Percentiles rank a stretch among this genome's conserved stretches.
phyloP scores from a whole-genome alignment of 768 basidiomycete species.

The Podaxis mareebaensis region DNA sequence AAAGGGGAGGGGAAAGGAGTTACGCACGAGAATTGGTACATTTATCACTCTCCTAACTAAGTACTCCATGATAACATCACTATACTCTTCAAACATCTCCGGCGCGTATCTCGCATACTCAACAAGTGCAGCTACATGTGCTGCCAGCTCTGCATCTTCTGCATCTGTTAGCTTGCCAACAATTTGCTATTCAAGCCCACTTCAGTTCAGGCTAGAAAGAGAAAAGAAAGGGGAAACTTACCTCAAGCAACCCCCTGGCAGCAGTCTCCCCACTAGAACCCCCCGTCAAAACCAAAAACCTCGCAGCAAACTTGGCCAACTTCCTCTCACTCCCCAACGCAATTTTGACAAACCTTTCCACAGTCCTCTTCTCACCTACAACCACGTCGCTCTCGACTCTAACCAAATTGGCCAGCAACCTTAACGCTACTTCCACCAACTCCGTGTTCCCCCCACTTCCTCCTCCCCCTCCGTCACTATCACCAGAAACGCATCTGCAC shows the following conservation, averaged over 20 bases:
- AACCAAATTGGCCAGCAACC: slow-evolving; percentile 72
- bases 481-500: slow-evolving; percentile 60
- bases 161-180: slow-evolving; percentile 47
- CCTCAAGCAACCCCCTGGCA: slow-evolving; percentile 64
- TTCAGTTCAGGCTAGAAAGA: background rate
- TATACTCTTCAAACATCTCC: slow-evolving; percentile 75
- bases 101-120: slow-evolving; percentile 72
- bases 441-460: slow-evolving; percentile 30
- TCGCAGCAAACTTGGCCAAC: slow-evolving; percentile 85
- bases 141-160: slow-evolving; percentile 51
- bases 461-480: slow-evolving; percentile 29
- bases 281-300: slow-evolving; percentile 55
- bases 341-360: slow-evolving; percentile 62
- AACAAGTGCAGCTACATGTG: slow-evolving; percentile 69
- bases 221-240: slow-evolving; percentile 30
- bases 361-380: slow-evolving; percentile 67
- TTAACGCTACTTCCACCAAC: slow-evolving; percentile 68
- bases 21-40: slow-evolving; percentile 46
- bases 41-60: slow-evolving; percentile 72
- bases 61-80: slow-evolving; percentile 72
- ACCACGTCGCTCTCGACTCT: slow-evolving; percentile 57
- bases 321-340: slow-evolving; percentile 59
- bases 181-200: slow-evolving; percentile 48
- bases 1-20: slow-evolving; percentile 23
- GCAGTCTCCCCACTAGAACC: slow-evolving; percentile 43